Base-by-base conservation (phyloP, 257 asterid genomes). In the Jacaranda mimosifolia region DNA sequence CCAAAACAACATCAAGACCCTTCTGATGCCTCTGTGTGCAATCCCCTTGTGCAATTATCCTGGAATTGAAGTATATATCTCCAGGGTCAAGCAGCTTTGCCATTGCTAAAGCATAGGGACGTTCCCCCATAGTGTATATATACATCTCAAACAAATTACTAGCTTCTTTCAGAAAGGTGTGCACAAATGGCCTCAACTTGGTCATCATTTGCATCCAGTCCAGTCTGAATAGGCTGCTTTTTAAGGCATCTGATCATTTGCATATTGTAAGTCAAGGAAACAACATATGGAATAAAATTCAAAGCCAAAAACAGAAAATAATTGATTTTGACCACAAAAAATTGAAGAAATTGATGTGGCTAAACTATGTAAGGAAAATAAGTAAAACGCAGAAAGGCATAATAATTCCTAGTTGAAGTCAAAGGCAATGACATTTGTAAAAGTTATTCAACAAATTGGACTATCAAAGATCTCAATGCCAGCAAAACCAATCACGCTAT, bases 101-200 rank as follows among this genome's bases (percentile, higher is more conserved):
- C 99, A 95, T 93, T 84, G 87, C 90, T 77, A 91, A 62, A 11
- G 98, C 99, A 86, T 93, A 95, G 12, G 92, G 90, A 46, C 98
- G 97, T 76, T 93, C 97, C 3, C 98, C 98, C 98, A 93, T 93
- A 15, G 99, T 95, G 80, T 95, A 95, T 77, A 95, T 93, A 77
- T 86, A 93, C 98, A 95, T 91, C 81, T 91, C 99, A 48, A 93
- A 95, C 81, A 93, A 72, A 12, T 83, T 81, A 68, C 89, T 87
- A 32, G 97, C 97, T 87, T 90, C 93, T 74, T 88, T 88, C 73
- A 95, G 81, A 77, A 95, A 95, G 17, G 87, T 84, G 62, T 86
- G 92, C 67, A 95, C 97, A 79, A 81, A 93, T 15, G 99, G 99
- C 87, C 99, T 88, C 83, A 95, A 81, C 87, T 95, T 95, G 65